Evolutionary conservation across 2,329 filamentous ascomycete species (phyloP), one percentile per base, ranked within the genome.

Genomic region (Dendrostoma leiphaemia): DNA sequence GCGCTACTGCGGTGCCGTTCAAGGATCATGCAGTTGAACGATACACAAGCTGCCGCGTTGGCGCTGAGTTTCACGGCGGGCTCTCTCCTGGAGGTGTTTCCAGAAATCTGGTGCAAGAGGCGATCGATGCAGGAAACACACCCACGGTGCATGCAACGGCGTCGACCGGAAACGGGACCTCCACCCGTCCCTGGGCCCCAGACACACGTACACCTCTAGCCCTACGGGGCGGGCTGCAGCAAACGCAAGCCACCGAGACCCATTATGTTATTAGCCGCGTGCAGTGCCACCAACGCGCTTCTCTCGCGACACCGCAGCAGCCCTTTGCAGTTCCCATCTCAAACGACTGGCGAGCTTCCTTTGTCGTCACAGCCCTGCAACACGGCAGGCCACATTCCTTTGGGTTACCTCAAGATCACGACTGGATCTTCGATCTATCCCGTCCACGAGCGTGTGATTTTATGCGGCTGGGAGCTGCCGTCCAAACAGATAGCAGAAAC

Each of bases 241-340:
- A 45, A 47, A 46, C 32, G 47, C 51, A 45, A 45, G 40, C 43
- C 34, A 49, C 47, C n/a, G 41, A 40, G 51, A 19, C 45, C 46
- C 48, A 48, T 31, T 48, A 38, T 38, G n/a, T n/a, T n/a, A 46
- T 48, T 55, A 58, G 52, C 52, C 48, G 56, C 56, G 38, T 44
- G 34, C 44, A 52, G 48, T 41, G 52, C 55, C 55, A 43, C 48
- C 41, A 51, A 51, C 47, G 47, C 55, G 52, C 55, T 57, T 57
- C 43, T 57, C 43, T 40, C n/a, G 35, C 38, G 32, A 43, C 29
- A 13, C 54, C 31, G 26, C 46, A 53, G 34, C 34, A 32, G 32
- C 19, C 28, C 19, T 32, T 32, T 21, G 26, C 31, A 32, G 24
- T 31, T 44, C 31, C 38, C 31, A 21, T 23, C 9, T 23, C 44